Evolutionary conservation across 306 rosid genomes (phyloP), one percentile per base, ranked within the genome.

Genomic region (Glycine soja): DNA sequence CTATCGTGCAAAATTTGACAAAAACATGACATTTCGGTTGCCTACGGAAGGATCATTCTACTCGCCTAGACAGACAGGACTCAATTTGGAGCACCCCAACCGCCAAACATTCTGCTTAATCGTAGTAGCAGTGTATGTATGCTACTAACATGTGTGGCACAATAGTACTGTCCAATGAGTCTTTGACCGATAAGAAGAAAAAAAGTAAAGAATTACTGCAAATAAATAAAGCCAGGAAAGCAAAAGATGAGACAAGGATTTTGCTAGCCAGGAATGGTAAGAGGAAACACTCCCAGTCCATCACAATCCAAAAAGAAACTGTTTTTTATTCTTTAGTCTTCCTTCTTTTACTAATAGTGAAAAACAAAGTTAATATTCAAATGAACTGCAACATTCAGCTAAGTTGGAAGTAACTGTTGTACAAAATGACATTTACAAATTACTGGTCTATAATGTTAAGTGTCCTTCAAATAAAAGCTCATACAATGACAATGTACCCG

Each of bases 201-300:
- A 75, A 84, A 82, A 56, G 81, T 72, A 67, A n/a, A n/a, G n/a
- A n/a, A n/a, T n/a, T n/a, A 74, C 64, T 11, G 52, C 81, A 68
- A 75, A 76, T 72, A 78, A 80, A 82, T 67, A 89, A 90, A 85
- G 81, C 38, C 82, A 62, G 10, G 32, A 86, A 80, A 88, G 89
- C 83, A 85, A 88, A 86, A 83, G 77, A 72, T 32, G 80, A 74
- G 67, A 75, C 75, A 65, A 64, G 5, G 59, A 40, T 72, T 81
- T 62, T 77, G 66, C 53, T 61, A 61, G 68, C 63, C 52, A 50
- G 69, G 50, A 36, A 45, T 24, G 42, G 69, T 19, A 76, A 43
- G 74, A 51, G 69, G 51, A 48, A 67, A 83, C 72, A 19, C 62
- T 53, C 72, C 69, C 58, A 40, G 43, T 62, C 61, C 82, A 84